These are phyloP conservation scores for Pseudoturritis turrita DNA, from an alignment of 345 rosid species.

Conservation along the genomic window DNA sequence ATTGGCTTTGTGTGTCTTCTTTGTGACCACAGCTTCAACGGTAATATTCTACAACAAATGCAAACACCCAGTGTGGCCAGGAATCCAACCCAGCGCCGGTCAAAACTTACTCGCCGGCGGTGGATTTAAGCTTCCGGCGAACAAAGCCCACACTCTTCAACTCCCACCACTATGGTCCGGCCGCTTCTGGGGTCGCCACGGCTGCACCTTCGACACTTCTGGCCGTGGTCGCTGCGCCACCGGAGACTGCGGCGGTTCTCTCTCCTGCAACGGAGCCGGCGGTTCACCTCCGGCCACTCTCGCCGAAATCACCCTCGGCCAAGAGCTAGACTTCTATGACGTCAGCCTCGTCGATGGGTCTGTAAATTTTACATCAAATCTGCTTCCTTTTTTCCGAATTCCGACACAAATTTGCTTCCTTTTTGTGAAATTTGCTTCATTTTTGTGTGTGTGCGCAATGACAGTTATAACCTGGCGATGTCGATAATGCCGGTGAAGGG, in stretches of 20 bases:
- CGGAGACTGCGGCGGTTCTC: conserved; percentile 84
- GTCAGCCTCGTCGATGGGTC: conserved; percentile 89
- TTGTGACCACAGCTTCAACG: conserved; percentile 45
- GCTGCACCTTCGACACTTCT: conserved; percentile 63
- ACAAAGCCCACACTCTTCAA: conserved; percentile 50
- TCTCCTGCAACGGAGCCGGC: conserved; percentile 78
- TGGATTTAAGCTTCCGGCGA: conserved; percentile 71
- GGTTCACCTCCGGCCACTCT: conserved; percentile 92
- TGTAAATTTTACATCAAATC: not conserved
- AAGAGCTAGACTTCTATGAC: conserved; percentile 81
- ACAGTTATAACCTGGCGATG: conserved; percentile 71
- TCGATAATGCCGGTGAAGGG: conserved; percentile 73
- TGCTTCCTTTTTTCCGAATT: not conserved
- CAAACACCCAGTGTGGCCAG: conserved; percentile 87
- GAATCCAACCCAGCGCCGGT: conserved; percentile 87
- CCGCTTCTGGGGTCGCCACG: conserved; percentile 96
- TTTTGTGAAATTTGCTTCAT: not conserved
- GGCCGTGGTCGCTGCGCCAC: conserved; percentile 85
- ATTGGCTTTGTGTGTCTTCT: not conserved
- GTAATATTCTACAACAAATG: conserved; percentile 80
- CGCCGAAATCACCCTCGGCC: conserved; percentile 81
- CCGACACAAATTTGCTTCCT: not conserved
- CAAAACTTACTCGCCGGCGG: conserved; percentile 70
- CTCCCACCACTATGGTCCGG: conserved; percentile 92
- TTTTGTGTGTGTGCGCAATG: not conserved